Base-by-base conservation (phyloP, 2,329 filamentous ascomycete species). In the Harringtonia aguacate region DNA sequence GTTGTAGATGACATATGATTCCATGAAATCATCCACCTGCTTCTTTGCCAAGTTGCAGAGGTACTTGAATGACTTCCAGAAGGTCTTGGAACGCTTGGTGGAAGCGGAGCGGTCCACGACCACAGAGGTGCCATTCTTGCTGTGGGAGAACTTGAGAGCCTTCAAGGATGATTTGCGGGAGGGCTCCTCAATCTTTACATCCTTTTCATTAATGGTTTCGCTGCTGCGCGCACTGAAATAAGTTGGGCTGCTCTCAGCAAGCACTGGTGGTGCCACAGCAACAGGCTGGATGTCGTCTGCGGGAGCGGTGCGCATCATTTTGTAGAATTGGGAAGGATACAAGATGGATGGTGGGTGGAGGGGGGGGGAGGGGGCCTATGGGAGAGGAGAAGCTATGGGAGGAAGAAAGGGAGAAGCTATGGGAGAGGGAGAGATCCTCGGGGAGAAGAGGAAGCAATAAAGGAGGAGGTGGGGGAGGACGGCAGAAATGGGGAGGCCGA, bases 1-100 rank as follows among this genome's bases (percentile, higher is more conserved):
- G 51, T 71, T 72, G 59, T 75, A 74, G 51, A 75, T 74, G 53
- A 72, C 63, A 48, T 75, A 75, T 6, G 70, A 74, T 3, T 67
- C 67, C 70, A 75, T 74, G 55, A 70, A 75, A 48, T 72, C 70
- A 44, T 73, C 67, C 4, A 75, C 69, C 48, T 75, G 59, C 53
- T 72, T 65, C 8, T 68, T 65, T 0, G 62, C 68, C 41, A 75
- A 58, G 50, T 69, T 61, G 47, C 61, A 60, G 35, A 75, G 61
- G 52, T 70, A 68, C 48, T 65, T 67, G 60, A 73, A 73, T 5
- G 71, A 64, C 41, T 59, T 61, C 56, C 67, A 60, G 47, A 75
- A 72, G 2, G 65, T 72, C 58, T 66, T 70, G 56, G 66, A 62
- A 33, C 70, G 64, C 49, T 69, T 69, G 4, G 69, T 60, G 4